phyloP scores from a whole-genome alignment of 257 asterid species.

The Rauvolfia tetraphylla region DNA sequence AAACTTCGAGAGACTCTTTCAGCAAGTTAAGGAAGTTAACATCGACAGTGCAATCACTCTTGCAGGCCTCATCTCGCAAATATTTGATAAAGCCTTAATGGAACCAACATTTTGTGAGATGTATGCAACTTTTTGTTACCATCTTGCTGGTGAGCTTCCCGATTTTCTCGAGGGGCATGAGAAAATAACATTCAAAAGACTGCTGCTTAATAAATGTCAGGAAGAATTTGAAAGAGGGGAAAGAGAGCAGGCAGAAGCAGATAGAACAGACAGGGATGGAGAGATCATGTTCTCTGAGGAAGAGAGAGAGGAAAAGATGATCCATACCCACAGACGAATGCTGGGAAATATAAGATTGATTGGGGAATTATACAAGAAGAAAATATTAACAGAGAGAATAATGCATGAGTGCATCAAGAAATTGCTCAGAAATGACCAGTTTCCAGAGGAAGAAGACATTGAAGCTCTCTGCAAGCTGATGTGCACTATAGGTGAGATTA shows the following conservation, averaged over 20 bases:
- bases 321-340: conserved; percentile 68
- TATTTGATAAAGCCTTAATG: conserved; percentile 89
- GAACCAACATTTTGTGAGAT: conserved; percentile 97
- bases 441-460: conserved; percentile 82
- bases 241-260: conserved; percentile 86
- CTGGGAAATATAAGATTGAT: conserved; percentile 87
- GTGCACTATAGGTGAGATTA: conserved; percentile 94
- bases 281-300: conserved; percentile 56
- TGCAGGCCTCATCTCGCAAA: conserved; percentile 84
- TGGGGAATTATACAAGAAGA: conserved; percentile 92
- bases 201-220: conserved; percentile 85
- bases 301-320: conserved; percentile 87
- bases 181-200: conserved; percentile 79
- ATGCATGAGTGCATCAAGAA: conserved; percentile 87
- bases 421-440: conserved; percentile 66
- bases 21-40: conserved; percentile 80
- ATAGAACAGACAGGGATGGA: conserved; percentile 70
- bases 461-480: conserved; percentile 91
- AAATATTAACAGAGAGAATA: conserved; percentile 89
- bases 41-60: conserved; percentile 70
- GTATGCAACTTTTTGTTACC: conserved; percentile 88
- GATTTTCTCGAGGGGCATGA: conserved; percentile 63
- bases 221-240: conserved; percentile 94
- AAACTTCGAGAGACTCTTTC: conserved; percentile 77
- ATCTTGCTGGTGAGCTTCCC: conserved; percentile 75